Percentiles rank a stretch among this genome's conserved stretches.
Evolutionary conservation across 345 rosid genomes (phyloP).

Genomic region (Salix viminalis): DNA sequence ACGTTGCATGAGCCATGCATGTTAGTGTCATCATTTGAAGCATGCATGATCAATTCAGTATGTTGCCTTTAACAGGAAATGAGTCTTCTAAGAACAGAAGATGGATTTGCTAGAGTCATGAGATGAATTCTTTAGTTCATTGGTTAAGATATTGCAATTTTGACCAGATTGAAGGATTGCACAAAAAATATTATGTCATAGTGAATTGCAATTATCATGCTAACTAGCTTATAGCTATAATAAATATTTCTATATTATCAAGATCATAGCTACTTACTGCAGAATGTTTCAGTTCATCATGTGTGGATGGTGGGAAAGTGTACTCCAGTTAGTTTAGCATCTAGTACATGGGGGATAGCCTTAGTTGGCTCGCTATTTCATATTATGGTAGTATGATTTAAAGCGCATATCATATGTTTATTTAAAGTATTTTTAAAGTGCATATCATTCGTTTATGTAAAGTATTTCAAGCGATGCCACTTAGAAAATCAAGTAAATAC

Average conservation of each 20-base stretch:
- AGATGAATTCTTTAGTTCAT: not conserved
- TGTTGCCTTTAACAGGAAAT: not conserved
- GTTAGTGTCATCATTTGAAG: not conserved
- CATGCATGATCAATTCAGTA: not conserved
- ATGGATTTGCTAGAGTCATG: not conserved
- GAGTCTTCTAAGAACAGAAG: not conserved
- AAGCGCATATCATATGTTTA: not conserved
- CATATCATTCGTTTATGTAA: not conserved
- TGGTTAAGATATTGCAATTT: not conserved
- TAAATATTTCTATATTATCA: not conserved
- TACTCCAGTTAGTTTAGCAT: not conserved
- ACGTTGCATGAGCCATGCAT: conserved; percentile 15
- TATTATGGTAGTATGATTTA: not conserved
- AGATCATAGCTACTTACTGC: not conserved
- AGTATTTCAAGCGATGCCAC: not conserved
- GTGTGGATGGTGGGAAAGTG: not conserved
- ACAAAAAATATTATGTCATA: not conserved
- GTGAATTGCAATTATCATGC: not conserved
- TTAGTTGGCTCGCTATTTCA: not conserved
- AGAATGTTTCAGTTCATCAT: not conserved
- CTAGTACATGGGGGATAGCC: not conserved
- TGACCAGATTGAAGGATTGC: not conserved
- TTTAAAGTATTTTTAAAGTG: not conserved
- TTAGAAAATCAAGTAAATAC: not conserved
- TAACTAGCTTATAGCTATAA: not conserved